Evolutionary conservation across 208 protist species (phyloP), one percentile per base, ranked within the genome.

Genomic region (Trypanosoma theileri): DNA sequence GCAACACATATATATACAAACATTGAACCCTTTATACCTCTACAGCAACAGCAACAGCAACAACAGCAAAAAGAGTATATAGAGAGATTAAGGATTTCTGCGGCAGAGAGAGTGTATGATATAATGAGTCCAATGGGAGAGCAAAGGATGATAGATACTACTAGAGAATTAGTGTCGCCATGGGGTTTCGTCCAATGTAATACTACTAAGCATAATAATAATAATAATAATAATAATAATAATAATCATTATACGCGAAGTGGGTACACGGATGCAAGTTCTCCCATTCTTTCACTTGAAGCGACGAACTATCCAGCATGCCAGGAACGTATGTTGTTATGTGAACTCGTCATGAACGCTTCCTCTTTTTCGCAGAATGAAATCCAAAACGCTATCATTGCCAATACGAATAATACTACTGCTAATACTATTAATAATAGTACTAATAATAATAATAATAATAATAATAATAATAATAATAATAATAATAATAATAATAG

Each of bases 291-390:
- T 10, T 21, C 52, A 24, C 40, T 69, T n/a, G 17, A 69, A 6
- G 8, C 10, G 17, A 26, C 40, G 1, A 26, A 46, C 42, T 22
- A 42, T 21, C 64, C 64, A 1, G 10, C 9, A 9, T 52, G 3
- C 3, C 51, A 61, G 42, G 42, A 53, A 24, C 64, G 64, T 16
- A 69, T 61, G 55, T 22, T 54, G 35, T n/a, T 55, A 21, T 59
- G 26, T 26, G 28, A 59, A 22, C 62, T 68, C 35, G 22, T 68
- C 11, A 26, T 58, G 40, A 24, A 68, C n/a, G 51, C 62, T 3
- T 26, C 28, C 51, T 66, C 48, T 53, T 28, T 21, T 16, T 3
- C n/a, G n/a, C 21, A 10, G 11, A 48, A 48, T 11, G 16, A 3
- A n/a, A 48, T n/a, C 10, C 10, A 48, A 48, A 17, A 48, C 10